These are phyloP conservation scores for Annulohypoxylon moriforme DNA, from an alignment of 495 filamentous ascomycete species.

Conservation along the genomic window DNA sequence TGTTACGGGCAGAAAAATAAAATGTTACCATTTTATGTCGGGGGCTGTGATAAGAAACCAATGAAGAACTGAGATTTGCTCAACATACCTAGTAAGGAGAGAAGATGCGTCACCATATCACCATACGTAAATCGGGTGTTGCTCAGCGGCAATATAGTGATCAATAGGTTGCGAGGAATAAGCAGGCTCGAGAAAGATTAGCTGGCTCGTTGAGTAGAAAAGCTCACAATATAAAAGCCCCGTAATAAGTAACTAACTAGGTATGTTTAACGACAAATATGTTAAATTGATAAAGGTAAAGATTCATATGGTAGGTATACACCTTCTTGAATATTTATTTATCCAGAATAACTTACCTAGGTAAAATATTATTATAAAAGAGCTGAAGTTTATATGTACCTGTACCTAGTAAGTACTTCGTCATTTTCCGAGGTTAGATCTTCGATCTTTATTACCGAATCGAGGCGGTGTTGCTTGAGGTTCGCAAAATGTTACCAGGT, in stretches of 20 bases:
- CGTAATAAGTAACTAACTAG: background rate
- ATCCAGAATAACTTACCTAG: no score
- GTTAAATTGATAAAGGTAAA: no score
- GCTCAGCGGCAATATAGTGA: background rate
- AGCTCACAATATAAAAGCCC: background rate
- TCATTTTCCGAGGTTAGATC: no score
- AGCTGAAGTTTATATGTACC: no score
- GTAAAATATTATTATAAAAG: no score
- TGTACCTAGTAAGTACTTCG: no score
- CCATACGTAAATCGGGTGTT: background rate
- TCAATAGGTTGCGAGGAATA: background rate
- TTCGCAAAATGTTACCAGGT: no score
- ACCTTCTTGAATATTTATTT: no score
- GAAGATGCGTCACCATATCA: background rate
- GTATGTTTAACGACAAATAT: background rate
- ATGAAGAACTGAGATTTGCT: background rate
- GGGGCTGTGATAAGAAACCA: background rate
- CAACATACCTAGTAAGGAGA: no score
- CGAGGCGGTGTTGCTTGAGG: no score
- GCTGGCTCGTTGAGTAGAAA: background rate
- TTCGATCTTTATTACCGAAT: no score
- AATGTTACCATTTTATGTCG: background rate
- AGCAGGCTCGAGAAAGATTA: background rate
- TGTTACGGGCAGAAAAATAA: background rate
- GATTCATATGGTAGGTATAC: no score